Evolutionary conservation across 805 yeast genomes (phyloP).

Genomic region (Tetrapisispora arboricola): DNA sequence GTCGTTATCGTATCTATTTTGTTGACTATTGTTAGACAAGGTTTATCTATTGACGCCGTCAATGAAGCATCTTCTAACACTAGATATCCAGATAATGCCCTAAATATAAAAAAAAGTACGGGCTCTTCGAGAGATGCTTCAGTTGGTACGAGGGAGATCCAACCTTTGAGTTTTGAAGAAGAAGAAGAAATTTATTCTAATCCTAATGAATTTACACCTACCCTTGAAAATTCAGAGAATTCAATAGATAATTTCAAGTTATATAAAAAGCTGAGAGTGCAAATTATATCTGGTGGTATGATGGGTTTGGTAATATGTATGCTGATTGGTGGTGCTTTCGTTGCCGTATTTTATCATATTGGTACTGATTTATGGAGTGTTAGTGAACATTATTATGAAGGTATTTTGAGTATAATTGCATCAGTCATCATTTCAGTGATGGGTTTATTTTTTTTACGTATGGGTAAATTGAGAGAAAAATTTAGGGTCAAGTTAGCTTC

Average conservation of each 20-base stretch:
- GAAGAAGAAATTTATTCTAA: constrained; percentile 4
- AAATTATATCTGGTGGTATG: constrained; percentile 76
- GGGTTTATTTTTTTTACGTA: constrained; percentile 76
- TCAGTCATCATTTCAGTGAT: constrained; percentile 70
- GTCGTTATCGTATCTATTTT: constrained; percentile 68
- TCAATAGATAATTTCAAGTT: constrained; percentile 22
- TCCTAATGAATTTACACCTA: constrained; percentile 3
- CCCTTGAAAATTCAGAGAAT: constrained; percentile 8
- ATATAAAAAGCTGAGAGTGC: constrained; percentile 44
- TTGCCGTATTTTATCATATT: constrained; percentile 57
- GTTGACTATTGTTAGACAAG: constrained; percentile 60
- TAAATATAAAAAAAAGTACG: not conserved
- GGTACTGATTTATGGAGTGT: constrained; percentile 82
- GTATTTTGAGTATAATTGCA: constrained; percentile 67
- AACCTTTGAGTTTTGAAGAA: constrained; percentile 2
- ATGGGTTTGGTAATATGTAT: constrained; percentile 62
- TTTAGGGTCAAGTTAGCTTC: constrained; percentile 58
- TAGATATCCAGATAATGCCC: not conserved
- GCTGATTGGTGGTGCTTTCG: constrained; percentile 61
- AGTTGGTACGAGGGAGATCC: not conserved
- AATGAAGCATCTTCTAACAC: no score
- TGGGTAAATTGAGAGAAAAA: constrained; percentile 73
- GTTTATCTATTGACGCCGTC: constrained; percentile 30
- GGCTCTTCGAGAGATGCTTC: not conserved
- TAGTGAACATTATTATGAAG: constrained; percentile 88